These are phyloP conservation scores for Panaeolus papilionaceus DNA, from an alignment of 768 basidiomycete genomes.

Conservation along the genomic window DNA sequence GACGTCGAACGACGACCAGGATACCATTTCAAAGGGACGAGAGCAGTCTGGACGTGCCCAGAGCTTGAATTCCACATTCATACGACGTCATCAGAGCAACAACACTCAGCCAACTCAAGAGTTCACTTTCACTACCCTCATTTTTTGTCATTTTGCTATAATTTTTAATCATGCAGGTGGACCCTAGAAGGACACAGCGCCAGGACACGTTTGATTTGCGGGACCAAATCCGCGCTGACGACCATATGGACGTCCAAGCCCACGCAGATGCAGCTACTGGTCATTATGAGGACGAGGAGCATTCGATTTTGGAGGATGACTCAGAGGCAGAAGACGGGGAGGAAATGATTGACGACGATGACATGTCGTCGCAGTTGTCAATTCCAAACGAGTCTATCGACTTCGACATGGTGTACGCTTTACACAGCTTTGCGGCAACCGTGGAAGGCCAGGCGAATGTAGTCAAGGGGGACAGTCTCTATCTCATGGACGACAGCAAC, in stretches of 20 bases:
- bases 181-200: conserved; percentile 33
- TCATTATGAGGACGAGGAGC: conserved; percentile 71
- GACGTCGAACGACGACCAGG: not conserved
- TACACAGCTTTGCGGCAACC: conserved; percentile 96
- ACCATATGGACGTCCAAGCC: conserved; percentile 45
- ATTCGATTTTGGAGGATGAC: conserved; percentile 87
- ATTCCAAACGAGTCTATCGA: conserved; percentile 93
- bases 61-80: not conserved
- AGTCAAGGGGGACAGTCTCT: conserved; percentile 96
- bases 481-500: conserved; percentile 97
- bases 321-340: conserved; percentile 80
- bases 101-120: not conserved
- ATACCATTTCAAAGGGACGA: not conserved
- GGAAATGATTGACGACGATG: conserved; percentile 76
- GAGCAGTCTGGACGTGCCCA: not conserved
- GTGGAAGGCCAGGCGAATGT: conserved; percentile 99
- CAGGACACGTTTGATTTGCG: conserved; percentile 78
- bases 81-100: not conserved
- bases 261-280: conserved; percentile 50
- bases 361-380: conserved; percentile 81
- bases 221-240: conserved; percentile 62
- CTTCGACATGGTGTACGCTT: conserved; percentile 91
- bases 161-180: conserved; percentile 33
- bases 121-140: conserved; percentile 27
- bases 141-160: conserved; percentile 20